Base-by-base conservation (phyloP, 1,139 yeast genomes). In the Lodderomyces elongisporus region DNA sequence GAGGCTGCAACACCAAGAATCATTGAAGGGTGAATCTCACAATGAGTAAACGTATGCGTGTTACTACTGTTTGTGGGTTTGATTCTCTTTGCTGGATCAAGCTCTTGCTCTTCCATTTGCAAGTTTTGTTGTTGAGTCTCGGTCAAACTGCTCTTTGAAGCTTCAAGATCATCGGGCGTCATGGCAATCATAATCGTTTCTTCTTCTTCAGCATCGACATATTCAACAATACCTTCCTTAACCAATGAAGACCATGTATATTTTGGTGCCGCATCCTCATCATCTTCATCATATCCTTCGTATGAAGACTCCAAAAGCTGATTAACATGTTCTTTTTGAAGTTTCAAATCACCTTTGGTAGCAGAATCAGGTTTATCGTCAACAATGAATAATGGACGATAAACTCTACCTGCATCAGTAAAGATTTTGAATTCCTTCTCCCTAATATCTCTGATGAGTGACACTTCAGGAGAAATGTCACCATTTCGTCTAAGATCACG, bases 1-100 rank as follows among this genome's bases (percentile, higher is more conserved):
- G 96, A 85, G 7, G 99, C 99, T 31, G 96, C 95, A 47, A 91
- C 96, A 59, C 99, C 99, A 44, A 91, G 72, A 61, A 91, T 91
- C 98, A 91, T 91, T 25, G 95, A 84, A 23, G 99, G 99, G 65
- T 91, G 98, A 53, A 91, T 89, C 62, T 91, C 99, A 74, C 98
- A 91, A 63, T 91, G 99, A 0, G 99, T 91, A 68, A 87, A 91
- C 3, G 97, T 87, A 51, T 87, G 95, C 25, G 51, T 47, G 1
- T 83, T 76, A 40, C 74, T 69, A 37, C 74, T 66, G 45, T 67
- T 72, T 9, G 74, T 65, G 21, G 87, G 84, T 56, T 82, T 88
- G 52, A 91, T 85, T 65, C 98, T 80, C 59, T 82, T 81, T 22
- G 95, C 95, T 3, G 93, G 85, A 51, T 84, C 93, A 26, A 71